Evolutionary conservation across 2,329 filamentous ascomycete species (phyloP), one percentile per base, ranked within the genome.

Genomic region (Aureobasidium sp.): DNA sequence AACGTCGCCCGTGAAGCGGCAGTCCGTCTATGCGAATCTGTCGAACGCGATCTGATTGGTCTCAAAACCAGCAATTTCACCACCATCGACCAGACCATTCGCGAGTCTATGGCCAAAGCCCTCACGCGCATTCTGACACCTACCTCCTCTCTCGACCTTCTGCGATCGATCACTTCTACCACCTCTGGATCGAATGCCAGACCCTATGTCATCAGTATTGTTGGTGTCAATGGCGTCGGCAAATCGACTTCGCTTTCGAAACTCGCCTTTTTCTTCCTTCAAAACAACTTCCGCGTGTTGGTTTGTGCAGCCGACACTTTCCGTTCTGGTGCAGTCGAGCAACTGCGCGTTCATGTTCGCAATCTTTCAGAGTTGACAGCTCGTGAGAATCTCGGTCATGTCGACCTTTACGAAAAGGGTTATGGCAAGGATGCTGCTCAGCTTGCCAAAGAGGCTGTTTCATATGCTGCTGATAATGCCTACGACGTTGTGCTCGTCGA

Each of bases 181-280:
- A 81, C 94, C 57, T 85, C 83, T 6, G 76, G 60, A 1, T 62
- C 69, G 11, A 62, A 80, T 10, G 84, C 88, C 1, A 85, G 93
- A 3, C 93, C 93, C 38, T 98, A 97, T 67, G 91, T 97, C 63
- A 94, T 98, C 67, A 96, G 90, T 54, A 95, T 98, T 57, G 93
- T 98, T 38, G 93, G 93, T 57, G 93, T 98, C 66, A 98, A 98
- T 68, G 93, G 93, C 51, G 93, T 98, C 32, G 93, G 93, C 65
- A 98, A 98, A 74, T 96, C 90, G 14, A 98, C 93, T 49, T 97
- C 96, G 67, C 78, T 98, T 32, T 91, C 88, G 69, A 98, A 98
- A 71, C 95, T 98, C 60, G 95, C 90, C 70, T 98, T 93, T 73
- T 98, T 98, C 74, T 77, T 98, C 32, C 77, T 98, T 27, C 91